phyloP scores from a whole-genome alignment of 495 filamentous ascomycete genomes.

The Penicillium angulare region DNA sequence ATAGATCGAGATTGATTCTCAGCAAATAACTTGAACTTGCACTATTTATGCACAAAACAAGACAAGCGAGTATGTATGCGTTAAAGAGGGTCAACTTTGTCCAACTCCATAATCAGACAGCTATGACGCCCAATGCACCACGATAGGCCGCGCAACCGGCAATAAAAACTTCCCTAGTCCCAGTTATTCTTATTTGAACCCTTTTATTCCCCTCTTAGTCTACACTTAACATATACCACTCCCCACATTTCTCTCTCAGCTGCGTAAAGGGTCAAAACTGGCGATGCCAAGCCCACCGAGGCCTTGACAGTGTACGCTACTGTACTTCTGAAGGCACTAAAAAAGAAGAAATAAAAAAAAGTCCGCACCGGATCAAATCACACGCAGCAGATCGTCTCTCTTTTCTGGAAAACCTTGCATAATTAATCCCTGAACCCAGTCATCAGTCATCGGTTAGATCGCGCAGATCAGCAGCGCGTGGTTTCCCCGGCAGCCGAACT shows the following conservation, averaged over 20 bases:
- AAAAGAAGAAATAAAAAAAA: background rate
- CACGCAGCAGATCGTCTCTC: background rate
- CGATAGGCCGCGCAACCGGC: slow-evolving; percentile 1
- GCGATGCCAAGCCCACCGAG: slow-evolving; percentile 16
- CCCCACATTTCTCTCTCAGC: background rate
- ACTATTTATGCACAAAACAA: too few species aligned
- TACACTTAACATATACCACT: background rate
- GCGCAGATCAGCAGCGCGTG: slow-evolving; percentile 22
- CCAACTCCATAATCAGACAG: background rate
- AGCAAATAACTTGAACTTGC: background rate
- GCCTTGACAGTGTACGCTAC: too few species aligned
- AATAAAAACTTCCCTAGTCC: background rate
- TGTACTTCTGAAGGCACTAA: too few species aligned
- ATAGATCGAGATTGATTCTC: background rate
- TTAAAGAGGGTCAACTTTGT: background rate
- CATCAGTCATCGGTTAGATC: background rate
- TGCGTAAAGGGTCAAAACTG: background rate
- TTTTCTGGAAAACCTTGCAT: background rate
- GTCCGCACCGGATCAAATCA: background rate
- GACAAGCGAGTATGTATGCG: too few species aligned
- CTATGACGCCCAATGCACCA: slow-evolving; percentile 12
- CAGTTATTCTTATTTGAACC: background rate
- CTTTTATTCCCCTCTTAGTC: background rate
- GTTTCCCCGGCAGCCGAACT: slow-evolving; percentile 30
- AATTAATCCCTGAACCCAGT: too few species aligned